Conservation (phyloP, 106 monocot species). For the Posidonia australis region DNA sequence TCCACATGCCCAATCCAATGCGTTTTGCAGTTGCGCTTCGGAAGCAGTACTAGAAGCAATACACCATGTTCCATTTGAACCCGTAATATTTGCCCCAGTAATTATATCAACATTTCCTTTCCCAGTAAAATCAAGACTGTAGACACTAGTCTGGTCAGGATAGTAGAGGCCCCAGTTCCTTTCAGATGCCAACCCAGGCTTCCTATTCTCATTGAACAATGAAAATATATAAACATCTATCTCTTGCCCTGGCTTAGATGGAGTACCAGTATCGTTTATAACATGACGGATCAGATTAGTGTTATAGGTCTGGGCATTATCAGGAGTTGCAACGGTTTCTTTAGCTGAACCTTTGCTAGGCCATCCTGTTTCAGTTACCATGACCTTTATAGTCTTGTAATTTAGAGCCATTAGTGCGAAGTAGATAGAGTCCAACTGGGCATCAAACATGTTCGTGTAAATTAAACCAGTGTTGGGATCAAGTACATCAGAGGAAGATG, state of each 20-base stretch:
- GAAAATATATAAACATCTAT: conserved; percentile 90
- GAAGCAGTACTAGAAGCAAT: conserved; percentile 56
- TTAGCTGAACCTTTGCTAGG: conserved; percentile 71
- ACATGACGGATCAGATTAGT: conserved; percentile 86
- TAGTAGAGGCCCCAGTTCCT: conserved; percentile 95
- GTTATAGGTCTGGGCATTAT: conserved; percentile 90
- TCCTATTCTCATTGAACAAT: conserved; percentile 92
- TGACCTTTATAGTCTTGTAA: conserved; percentile 76
- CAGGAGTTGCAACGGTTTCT: conserved; percentile 79
- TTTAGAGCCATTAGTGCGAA: conserved; percentile 75
- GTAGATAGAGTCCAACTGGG: conserved; percentile 77
- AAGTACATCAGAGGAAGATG: conserved; percentile 60
- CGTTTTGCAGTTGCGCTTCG: conserved; percentile 61
- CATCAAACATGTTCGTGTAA: conserved; percentile 92
- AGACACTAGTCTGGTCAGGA: conserved; percentile 85
- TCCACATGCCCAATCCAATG: conserved; percentile 93
- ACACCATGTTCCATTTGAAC: conserved; percentile 86
- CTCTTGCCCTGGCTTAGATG: conserved; percentile 74
- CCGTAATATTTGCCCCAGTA: conserved; percentile 73
- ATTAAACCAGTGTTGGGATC: conserved; percentile 96
- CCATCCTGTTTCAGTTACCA: conserved; percentile 97
- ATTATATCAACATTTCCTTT: conserved; percentile 59
- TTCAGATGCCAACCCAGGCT: conserved; percentile 86
- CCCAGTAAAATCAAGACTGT: conserved; percentile 82
- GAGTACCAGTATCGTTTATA: conserved; percentile 83